Percentiles rank a stretch among this genome's conserved stretches.
These are phyloP conservation scores for Haplographium delicatum DNA, from an alignment of 495 filamentous ascomycete species.

Conservation along the genomic window DNA sequence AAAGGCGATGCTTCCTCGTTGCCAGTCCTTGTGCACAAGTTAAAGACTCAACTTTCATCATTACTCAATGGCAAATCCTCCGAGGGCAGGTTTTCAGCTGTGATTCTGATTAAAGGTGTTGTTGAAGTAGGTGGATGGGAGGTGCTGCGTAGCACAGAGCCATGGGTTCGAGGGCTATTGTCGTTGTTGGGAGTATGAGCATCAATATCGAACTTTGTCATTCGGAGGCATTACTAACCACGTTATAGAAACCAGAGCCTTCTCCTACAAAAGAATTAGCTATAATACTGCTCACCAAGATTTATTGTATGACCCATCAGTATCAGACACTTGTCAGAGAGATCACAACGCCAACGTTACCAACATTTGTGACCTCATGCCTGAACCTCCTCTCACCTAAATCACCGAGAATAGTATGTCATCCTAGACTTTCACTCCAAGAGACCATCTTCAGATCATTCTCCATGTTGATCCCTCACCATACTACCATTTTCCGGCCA, in stretches of 20 bases:
- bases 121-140: constrained; percentile 80
- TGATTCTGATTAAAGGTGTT: constrained; percentile 71
- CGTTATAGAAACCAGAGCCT: constrained; percentile 62
- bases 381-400: constrained; percentile 58
- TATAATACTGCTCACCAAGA: constrained; percentile 70
- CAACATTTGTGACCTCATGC: constrained; percentile 65
- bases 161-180: constrained; percentile 70
- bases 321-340: constrained; percentile 80
- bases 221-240: not conserved
- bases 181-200: constrained; percentile 58
- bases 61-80: constrained; percentile 65
- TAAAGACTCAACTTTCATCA: constrained; percentile 70
- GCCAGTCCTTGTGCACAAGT: constrained; percentile 63
- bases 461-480: constrained; percentile 62
- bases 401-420: constrained; percentile 28
- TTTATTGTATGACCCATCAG: constrained; percentile 74
- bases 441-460: constrained; percentile 62
- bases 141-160: constrained; percentile 58
- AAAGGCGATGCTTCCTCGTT: constrained; percentile 53
- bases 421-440: constrained; percentile 40
- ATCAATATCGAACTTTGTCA: not conserved
- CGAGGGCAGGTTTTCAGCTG: constrained; percentile 70
- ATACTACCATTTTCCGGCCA: constrained; percentile 74
- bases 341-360: constrained; percentile 77
- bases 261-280: constrained; percentile 65